Percentiles rank a stretch among this genome's conserved stretches.
Conservation (phyloP, 2,329 filamentous ascomycete genomes). For the Leptoxyphium fumago region DNA sequence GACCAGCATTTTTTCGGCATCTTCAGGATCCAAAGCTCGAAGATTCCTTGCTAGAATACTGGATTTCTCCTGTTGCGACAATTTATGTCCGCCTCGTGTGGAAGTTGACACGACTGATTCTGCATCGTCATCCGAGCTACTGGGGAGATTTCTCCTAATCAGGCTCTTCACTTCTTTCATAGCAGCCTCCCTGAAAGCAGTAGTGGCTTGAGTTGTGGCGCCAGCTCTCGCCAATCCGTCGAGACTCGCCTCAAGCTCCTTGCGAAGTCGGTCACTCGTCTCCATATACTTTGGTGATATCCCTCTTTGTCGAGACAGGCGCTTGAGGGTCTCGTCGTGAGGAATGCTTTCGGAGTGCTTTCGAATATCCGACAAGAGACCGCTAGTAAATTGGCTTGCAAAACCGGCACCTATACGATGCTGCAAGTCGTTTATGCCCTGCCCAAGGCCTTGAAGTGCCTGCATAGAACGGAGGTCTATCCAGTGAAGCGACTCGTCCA, state of each 20-base stretch:
- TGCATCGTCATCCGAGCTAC: constrained; percentile 85
- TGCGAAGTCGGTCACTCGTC: constrained; percentile 54
- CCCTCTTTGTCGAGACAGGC: constrained; percentile 49
- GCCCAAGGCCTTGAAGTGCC: constrained; percentile 64
- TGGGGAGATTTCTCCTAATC: constrained; percentile 73
- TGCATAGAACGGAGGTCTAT: constrained; percentile 63
- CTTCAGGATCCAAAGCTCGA: constrained; percentile 64
- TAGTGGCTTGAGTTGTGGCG: constrained; percentile 67
- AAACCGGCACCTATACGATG: constrained; percentile 76
- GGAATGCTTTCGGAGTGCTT: constrained; percentile 65
- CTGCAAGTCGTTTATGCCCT: constrained; percentile 62
- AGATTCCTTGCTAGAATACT: constrained; percentile 77
- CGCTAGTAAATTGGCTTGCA: constrained; percentile 63
- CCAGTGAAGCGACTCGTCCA: constrained; percentile 10
- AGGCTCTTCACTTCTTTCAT: constrained; percentile 74
- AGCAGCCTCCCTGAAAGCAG: constrained; percentile 68
- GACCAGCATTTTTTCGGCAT: constrained; percentile 69
- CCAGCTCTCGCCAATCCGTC: constrained; percentile 68
- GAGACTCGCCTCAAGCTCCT: constrained; percentile 55
- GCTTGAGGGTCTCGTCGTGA: constrained; percentile 56
- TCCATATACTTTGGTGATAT: constrained; percentile 63
- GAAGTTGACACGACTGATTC: constrained; percentile 77
- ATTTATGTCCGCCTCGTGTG: constrained; percentile 53
- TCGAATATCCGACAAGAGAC: constrained; percentile 65
- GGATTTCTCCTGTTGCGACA: constrained; percentile 78